Base-by-base conservation (phyloP, 371 early-diverging fungal species). In the Rhizopus sp. region DNA sequence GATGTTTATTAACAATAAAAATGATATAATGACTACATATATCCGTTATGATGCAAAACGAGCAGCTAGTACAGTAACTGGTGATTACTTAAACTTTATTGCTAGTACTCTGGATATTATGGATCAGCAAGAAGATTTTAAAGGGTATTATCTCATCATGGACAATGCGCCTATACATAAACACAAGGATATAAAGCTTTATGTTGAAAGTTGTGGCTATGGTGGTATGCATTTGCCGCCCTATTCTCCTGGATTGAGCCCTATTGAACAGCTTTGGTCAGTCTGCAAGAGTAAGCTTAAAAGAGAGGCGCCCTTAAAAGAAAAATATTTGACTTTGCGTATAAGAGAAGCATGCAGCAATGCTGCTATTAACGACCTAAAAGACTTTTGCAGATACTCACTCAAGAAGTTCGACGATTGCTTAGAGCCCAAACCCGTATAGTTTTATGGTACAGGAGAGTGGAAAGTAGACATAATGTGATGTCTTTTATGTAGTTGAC, bases 361-460 rank as follows among this genome's bases (percentile, higher is more conserved):
- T 13, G 30, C 39, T 55, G 16, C 37, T 44, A 33, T 46, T 29
- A 32, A 29, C 10, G 4, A 51, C 29, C 8, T 15, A 13, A 41
- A 29, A 55, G 55, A 47, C 7, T 46, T 55, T 46, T 55, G 34
- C 16, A 35, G 37, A 45, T 55, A 35, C 29, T 55, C 46, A n/a
- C n/a, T n/a, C n/a, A n/a, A n/a, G n/a, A n/a, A n/a, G n/a, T n/a
- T n/a, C n/a, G n/a, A n/a, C n/a, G n/a, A n/a, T n/a, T n/a, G n/a
- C n/a, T n/a, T n/a, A n/a, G n/a, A n/a, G n/a, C n/a, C n/a, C n/a
- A n/a, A n/a, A n/a, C n/a, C n/a, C n/a, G n/a, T n/a, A n/a, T n/a
- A n/a, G n/a, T 73, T 64, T 49, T 76, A 76, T 53, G 77, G 77
- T 12, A 66, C 69, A 44, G 77, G 77, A n/a, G 77, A 76, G 67